Evolutionary conservation across 208 protist genomes (phyloP), one percentile per base, ranked within the genome.

Genomic region (Crithidia fasciculata): DNA sequence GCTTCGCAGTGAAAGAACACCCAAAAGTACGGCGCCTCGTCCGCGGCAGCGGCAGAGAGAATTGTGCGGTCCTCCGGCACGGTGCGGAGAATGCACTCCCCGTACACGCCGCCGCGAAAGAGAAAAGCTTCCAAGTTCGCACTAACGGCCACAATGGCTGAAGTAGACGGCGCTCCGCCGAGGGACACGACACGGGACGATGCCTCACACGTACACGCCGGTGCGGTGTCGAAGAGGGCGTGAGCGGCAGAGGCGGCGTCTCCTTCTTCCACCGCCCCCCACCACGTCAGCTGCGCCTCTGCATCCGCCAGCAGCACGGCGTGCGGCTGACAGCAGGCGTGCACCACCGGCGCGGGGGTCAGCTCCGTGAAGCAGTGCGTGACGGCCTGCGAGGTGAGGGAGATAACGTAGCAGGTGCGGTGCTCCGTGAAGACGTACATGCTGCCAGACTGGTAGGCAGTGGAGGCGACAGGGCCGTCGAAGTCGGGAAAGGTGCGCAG

Each of bases 401-500:
- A 74, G 10, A 85, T 39, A 28, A 67, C 47, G 56, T 81, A 85
- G 43, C 78, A 73, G 2, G 60, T 70, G 40, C 36, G 37, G 39
- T 19, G 47, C 13, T 72, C 63, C 4, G 78, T 84, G 55, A 87
- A 81, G n/a, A 84, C 58, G 12, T 74, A 62, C 57, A 81, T 69
- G 39, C 18, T 18, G 47, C 78, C 69, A 5, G 53, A 44, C 47
- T 77, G 44, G 39, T 55, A 69, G 10, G 49, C 62, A 2, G 64
- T 41, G 50, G 50, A 16, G 10, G 57, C 67, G 15, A 81, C 75
- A 45, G 57, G 60, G 10, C 62, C 64, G 5, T 73, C 65, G 55
- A 89, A 86, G 44, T 89, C 84, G 4, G 76, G 77, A 53, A 89
- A 89, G 54, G 50, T 72, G 8, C 84, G 80, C 41, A 85, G 63